Evolutionary conservation across 306 rosid species (phyloP), one percentile per base, ranked within the genome.

Genomic region (Arachis stenosperma): DNA sequence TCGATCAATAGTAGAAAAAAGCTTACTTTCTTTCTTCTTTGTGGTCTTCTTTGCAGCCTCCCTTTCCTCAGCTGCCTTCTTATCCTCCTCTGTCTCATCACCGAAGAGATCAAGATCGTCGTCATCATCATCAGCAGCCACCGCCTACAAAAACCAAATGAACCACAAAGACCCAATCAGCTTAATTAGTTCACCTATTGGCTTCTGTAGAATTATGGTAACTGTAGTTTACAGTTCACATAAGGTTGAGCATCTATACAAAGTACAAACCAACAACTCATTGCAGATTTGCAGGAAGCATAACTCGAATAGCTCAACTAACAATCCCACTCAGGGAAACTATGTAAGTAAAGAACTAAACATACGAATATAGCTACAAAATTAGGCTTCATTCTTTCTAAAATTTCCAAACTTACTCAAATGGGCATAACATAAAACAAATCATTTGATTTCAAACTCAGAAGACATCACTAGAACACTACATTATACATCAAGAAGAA

Each of bases 11-110:
- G 27, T 22, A 22, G 66, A 37, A 30, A 60, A 73, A 41, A 50
- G 68, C 89, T 71, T 85, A 91, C 98, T 92, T 74, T 92, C 98
- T 88, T 92, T 92, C 88, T 92, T 92, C 91, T 90, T 90, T 52
- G 93, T 10, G 0, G 96, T 22, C 83, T 92, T 92, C 33, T 90
- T 92, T 43, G 92, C 79, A 47, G 98, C 88, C 83, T 85, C 94
- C 82, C 93, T 85, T 76, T 84, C 92, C 75, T 84, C 98, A 7
- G 93, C 92, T 51, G 92, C 96, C 77, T 87, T 87, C 92, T 90
- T 90, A 22, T 92, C 98, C 46, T 92, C 96, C 80, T 92, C 98
- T 2, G 98, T 92, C 82, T 92, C 98, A 58, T 92, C 96, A 43
- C 94, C 98, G 27, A 92, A 92, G 83, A 92, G 98, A 69, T 88